These are phyloP conservation scores for Fusarium subglutinans DNA, from an alignment of 2,329 filamentous ascomycete species.

Conservation along the genomic window DNA sequence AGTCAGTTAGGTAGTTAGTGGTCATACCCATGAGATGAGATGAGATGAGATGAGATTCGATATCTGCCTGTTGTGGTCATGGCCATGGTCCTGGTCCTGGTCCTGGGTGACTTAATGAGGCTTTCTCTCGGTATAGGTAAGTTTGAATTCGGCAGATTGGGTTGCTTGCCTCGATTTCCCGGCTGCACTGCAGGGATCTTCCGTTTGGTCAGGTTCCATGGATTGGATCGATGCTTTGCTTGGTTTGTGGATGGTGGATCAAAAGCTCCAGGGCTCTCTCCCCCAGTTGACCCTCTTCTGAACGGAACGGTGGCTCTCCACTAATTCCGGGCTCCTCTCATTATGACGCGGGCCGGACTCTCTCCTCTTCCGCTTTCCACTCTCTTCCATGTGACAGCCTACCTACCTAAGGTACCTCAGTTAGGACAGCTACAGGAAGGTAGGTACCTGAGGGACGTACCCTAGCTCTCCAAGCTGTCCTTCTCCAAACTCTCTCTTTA, in stretches of 20 bases:
- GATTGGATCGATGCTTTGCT: neutral
- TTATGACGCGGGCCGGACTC: slow-evolving; percentile 27
- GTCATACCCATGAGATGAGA: neutral
- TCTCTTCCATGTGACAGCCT: slow-evolving; percentile 34
- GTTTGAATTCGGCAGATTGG: neutral
- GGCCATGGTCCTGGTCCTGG: too few species aligned
- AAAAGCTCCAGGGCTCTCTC: neutral
- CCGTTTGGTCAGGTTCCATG: neutral
- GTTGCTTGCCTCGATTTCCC: neutral
- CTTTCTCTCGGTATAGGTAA: neutral
- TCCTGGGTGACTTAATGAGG: neutral
- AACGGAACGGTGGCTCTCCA: neutral
- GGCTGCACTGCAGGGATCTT: slow-evolving; percentile 27
- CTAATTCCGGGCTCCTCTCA: slow-evolving; percentile 7
- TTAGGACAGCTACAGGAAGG: slow-evolving; percentile 2
- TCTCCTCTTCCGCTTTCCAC: slow-evolving; percentile 32
- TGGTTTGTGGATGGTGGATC: slow-evolving; percentile 14
- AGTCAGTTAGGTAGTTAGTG: neutral
- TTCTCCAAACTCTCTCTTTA: neutral
- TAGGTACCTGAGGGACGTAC: neutral
- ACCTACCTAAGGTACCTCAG: neutral
- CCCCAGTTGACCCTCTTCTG: slow-evolving; percentile 4
- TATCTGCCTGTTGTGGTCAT: neutral
- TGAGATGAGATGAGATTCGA: neutral
- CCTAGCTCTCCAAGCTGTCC: slow-evolving; percentile 9